Evolutionary conservation across 1,284 basidiomycete genomes (phyloP).

Genomic region (Rhizoctonia solani): DNA sequence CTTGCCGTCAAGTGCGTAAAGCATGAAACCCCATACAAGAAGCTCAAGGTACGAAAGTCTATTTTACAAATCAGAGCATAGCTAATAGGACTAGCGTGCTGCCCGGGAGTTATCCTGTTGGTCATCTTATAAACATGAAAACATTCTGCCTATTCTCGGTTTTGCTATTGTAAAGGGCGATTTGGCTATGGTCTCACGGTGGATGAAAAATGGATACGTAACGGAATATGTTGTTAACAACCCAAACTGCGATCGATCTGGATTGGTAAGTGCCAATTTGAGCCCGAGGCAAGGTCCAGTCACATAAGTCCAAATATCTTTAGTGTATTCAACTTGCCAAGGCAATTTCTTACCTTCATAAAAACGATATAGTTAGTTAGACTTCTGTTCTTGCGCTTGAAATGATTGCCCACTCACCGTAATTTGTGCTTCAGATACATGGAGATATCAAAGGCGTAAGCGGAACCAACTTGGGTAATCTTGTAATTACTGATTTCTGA

Average conservation of each 20-base stretch:
- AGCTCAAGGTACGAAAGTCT: not conserved
- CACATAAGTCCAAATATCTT: not conserved
- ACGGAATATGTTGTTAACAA: too few relatives aligned
- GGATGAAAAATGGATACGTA: not conserved
- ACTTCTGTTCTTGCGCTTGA: not conserved
- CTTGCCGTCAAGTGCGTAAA: conserved; percentile 5
- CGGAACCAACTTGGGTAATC: not conserved
- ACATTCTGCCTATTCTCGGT: not conserved
- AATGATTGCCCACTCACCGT: not conserved
- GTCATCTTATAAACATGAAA: not conserved
- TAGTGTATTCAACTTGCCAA: not conserved
- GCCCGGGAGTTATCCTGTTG: not conserved
- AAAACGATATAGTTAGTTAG: not conserved
- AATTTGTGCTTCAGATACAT: not conserved
- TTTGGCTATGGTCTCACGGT: not conserved
- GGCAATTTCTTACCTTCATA: not conserved
- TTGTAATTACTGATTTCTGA: not conserved
- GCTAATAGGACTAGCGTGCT: not conserved
- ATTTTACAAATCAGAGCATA: too few relatives aligned
- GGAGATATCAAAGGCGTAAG: conserved; percentile 21
- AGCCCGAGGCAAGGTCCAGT: too few relatives aligned
- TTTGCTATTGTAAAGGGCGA: not conserved
- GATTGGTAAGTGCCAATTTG: not conserved
- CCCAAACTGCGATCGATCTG: not conserved
- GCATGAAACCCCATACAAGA: not conserved